A percentile compares a stretch with the other conserved stretches of the same genome.
phyloP scores from a whole-genome alignment of 2,329 filamentous ascomycete species.

The Cordyceps tenuipes region DNA sequence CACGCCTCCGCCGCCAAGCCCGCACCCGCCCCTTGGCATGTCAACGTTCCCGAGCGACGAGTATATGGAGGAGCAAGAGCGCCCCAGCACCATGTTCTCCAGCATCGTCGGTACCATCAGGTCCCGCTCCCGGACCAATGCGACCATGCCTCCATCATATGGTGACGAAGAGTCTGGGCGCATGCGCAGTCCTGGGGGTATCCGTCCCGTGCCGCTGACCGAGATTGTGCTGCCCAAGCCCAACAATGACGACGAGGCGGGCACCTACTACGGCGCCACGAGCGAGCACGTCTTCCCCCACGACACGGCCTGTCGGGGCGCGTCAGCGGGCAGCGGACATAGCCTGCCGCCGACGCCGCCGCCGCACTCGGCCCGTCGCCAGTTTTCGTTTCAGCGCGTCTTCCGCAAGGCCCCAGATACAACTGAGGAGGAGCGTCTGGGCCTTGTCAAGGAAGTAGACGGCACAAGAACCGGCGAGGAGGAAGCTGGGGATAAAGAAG shows the following conservation, averaged over 20 bases:
- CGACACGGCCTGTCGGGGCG: constrained; percentile 42
- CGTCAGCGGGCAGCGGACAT: constrained; percentile 34
- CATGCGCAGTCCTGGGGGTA: constrained; percentile 37
- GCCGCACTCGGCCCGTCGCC: constrained; percentile 55
- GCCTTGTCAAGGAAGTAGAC: constrained; percentile 69
- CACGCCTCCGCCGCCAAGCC: constrained; percentile 28
- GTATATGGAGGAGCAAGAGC: constrained; percentile 47
- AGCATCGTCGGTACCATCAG: constrained; percentile 49
- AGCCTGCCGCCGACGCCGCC: constrained; percentile 53
- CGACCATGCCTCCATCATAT: constrained; percentile 23
- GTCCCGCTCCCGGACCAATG: constrained; percentile 25
- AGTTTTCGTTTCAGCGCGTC: constrained; percentile 89
- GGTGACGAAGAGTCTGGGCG: constrained; percentile 31
- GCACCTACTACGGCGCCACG: constrained; percentile 30
- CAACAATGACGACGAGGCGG: constrained; percentile 35
- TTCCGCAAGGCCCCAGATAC: constrained; percentile 47
- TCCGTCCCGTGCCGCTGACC: constrained; percentile 55
- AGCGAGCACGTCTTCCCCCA: constrained; percentile 39
- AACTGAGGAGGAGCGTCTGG: constrained; percentile 76
- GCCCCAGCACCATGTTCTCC: constrained; percentile 40
- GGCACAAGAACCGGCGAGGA: constrained; percentile 17
- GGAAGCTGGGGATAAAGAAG: constrained; percentile 4
- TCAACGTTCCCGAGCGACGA: constrained; percentile 63
- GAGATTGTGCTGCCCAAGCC: constrained; percentile 47
- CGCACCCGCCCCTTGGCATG: constrained; percentile 79